A percentile compares a stretch with the other conserved stretches of the same genome.
Conservation (phyloP, 2,329 filamentous ascomycete genomes). For the Fusarium lateritium region DNA sequence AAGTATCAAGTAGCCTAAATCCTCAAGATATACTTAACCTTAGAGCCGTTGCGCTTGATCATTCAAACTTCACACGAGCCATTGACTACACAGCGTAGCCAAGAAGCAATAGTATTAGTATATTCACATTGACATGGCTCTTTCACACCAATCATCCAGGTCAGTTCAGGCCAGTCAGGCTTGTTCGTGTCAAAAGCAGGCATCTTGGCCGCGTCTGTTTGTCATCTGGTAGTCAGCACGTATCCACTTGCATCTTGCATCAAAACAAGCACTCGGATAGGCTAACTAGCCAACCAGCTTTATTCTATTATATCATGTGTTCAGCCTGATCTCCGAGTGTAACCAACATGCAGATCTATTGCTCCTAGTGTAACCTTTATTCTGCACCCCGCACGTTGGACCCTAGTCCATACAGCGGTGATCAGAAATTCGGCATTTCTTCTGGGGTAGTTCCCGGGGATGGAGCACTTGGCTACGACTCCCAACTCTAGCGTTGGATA, state of each 20-base stretch:
- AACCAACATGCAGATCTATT: slow-evolving; percentile 26
- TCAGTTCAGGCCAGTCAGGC: no score
- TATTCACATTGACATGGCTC: no score
- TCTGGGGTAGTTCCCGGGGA: no score
- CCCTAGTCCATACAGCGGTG: neutral
- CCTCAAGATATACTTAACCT: no score
- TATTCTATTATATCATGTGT: neutral
- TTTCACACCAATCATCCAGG: no score
- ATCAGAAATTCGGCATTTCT: neutral
- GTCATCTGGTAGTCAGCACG: neutral
- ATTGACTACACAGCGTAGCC: no score
- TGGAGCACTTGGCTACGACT: slow-evolving; percentile 10
- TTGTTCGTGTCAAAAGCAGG: no score
- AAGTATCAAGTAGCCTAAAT: no score
- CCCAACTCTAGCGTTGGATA: slow-evolving; percentile 21
- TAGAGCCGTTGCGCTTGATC: no score
- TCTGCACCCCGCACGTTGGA: slow-evolving; percentile 33
- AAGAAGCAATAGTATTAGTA: no score
- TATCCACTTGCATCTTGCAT: neutral
- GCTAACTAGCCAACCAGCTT: neutral
- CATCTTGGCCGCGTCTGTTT: neutral
- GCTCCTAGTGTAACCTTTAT: slow-evolving; percentile 15
- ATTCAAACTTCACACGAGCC: no score
- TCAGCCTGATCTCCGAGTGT: neutral
- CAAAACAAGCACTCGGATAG: neutral